Evolutionary conservation across 1,139 yeast species (phyloP).

Genomic region (Geotrichum aggregatum): DNA sequence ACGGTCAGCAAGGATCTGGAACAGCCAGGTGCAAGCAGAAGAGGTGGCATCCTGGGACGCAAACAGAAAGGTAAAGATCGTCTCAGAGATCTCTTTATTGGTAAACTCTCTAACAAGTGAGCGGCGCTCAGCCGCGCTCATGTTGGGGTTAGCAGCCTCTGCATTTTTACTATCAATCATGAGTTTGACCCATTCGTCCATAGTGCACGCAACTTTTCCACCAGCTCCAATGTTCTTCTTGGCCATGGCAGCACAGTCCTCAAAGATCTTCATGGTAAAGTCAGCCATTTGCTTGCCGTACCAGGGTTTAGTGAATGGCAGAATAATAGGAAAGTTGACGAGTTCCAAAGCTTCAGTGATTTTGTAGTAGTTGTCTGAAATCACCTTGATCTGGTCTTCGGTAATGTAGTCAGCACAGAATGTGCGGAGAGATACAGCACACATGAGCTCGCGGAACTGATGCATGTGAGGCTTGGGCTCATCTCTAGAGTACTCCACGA

Average conservation of each 20-base stretch:
- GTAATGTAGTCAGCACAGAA: constrained; percentile 95
- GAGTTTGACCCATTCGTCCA: constrained; percentile 90
- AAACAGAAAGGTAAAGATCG: constrained; percentile 89
- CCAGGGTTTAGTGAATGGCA: constrained; percentile 97
- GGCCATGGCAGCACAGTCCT: constrained; percentile 79
- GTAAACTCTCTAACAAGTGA: constrained; percentile 75
- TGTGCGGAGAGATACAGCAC: constrained; percentile 87
- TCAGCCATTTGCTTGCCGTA: constrained; percentile 92
- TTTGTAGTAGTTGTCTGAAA: constrained; percentile 86
- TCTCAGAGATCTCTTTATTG: constrained; percentile 90
- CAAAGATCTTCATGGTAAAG: constrained; percentile 88
- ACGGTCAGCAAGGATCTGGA: constrained; percentile 91
- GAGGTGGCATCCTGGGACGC: constrained; percentile 98
- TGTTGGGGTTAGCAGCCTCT: constrained; percentile 39
- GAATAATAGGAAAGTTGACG: constrained; percentile 92
- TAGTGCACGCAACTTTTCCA: constrained; percentile 76
- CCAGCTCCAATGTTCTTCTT: constrained; percentile 74
- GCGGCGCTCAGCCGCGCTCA: constrained; percentile 48
- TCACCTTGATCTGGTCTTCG: constrained; percentile 76
- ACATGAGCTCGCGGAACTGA: constrained; percentile 90
- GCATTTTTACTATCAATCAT: constrained; percentile 73
- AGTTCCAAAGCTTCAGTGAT: constrained; percentile 94
- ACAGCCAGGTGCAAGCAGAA: constrained; percentile 97
- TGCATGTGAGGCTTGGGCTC: constrained; percentile 78
- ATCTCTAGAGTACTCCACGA: constrained; percentile 51